A percentile compares a stretch with the other conserved stretches of the same genome.
Conservation (phyloP, 352 stramenopile species). For the Phytophthora boehmeriae region DNA sequence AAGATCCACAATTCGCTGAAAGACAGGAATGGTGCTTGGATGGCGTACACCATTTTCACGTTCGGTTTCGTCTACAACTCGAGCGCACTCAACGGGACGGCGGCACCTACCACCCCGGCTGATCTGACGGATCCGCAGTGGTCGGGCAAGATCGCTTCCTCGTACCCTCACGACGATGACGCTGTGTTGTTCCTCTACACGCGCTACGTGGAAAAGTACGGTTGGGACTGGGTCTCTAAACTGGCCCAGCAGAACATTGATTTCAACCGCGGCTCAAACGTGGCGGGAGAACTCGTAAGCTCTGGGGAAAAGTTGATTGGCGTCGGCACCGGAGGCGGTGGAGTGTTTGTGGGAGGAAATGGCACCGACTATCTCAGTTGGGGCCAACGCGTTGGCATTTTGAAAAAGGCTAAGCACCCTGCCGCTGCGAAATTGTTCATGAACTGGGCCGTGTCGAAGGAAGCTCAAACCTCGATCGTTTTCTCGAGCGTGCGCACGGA, state of each 20-base stretch:
- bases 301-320: constrained; percentile 40
- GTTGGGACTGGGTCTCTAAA: constrained; percentile 55
- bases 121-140: constrained; percentile 43
- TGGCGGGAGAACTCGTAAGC: constrained; percentile 21
- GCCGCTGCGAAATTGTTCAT: constrained; percentile 60
- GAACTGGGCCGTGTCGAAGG: constrained; percentile 54
- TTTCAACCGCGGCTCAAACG: constrained; percentile 44
- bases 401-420: constrained; percentile 55
- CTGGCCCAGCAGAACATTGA: constrained; percentile 35
- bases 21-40: constrained; percentile 40
- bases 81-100: constrained; percentile 17
- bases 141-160: constrained; percentile 42
- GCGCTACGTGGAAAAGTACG: constrained; percentile 56
- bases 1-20: constrained; percentile 53
- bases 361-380: constrained; percentile 43
- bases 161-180: constrained; percentile 62
- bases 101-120: constrained; percentile 19
- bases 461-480: constrained; percentile 34
- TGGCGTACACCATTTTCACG: constrained; percentile 37
- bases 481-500: constrained; percentile 45
- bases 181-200: constrained; percentile 56
- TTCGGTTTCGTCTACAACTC: constrained; percentile 50
- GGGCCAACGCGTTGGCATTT: constrained; percentile 57
- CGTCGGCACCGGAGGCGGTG: constrained; percentile 13
- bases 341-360: constrained; percentile 24